phyloP scores from a whole-genome alignment of 2,329 filamentous ascomycete genomes.

The Paecilomyces niveus region DNA sequence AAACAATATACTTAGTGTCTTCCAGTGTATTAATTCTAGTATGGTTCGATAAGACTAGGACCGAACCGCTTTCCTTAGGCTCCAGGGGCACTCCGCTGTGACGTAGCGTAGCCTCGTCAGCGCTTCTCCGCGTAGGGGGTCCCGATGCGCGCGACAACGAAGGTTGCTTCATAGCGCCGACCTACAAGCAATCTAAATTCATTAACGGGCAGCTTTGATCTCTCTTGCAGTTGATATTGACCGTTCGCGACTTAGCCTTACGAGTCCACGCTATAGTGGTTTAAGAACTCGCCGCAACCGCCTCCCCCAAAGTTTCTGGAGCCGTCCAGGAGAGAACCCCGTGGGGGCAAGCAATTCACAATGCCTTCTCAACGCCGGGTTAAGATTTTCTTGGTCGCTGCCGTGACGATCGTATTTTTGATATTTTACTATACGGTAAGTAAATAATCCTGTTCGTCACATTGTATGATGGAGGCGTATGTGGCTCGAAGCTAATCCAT shows the following conservation, averaged over 20 bases:
- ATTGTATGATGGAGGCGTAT: not conserved
- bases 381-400: slow-evolving; percentile 58
- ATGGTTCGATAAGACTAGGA: no score
- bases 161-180: not conserved
- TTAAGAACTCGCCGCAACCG: not conserved
- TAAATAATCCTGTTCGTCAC: not conserved
- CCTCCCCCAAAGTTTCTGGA: not conserved
- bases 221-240: not conserved
- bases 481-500: not conserved
- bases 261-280: not conserved
- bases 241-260: not conserved
- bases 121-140: not conserved
- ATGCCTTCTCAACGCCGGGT: slow-evolving; percentile 68
- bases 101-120: not conserved
- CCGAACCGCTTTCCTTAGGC: not conserved
- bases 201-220: not conserved
- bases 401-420: slow-evolving; percentile 58
- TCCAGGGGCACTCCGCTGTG: not conserved
- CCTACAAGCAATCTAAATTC: not conserved
- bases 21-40: not conserved
- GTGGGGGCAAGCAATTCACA: slow-evolving; percentile 2
- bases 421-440: slow-evolving; percentile 67
- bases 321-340: not conserved
- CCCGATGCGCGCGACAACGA: not conserved
- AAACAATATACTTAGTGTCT: not conserved